phyloP scores from a whole-genome alignment of 345 rosid genomes.

The Geranium rotundifolium region DNA sequence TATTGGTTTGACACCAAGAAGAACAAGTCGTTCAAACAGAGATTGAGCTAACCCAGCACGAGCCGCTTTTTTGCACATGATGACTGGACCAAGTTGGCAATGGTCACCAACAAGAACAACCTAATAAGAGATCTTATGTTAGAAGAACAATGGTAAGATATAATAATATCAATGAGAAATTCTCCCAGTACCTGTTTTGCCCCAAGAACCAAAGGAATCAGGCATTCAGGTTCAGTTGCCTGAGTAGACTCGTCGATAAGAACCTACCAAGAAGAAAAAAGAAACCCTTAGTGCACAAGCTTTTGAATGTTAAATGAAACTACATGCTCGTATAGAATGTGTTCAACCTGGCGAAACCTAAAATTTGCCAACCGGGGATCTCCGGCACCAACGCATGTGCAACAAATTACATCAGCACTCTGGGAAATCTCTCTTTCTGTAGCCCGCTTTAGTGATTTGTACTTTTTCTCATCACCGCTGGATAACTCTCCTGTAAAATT shows the following conservation, averaged over 20 bases:
- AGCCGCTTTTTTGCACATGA: slow-evolving; percentile 99
- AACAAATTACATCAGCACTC: slow-evolving; percentile 99
- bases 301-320: slow-evolving; percentile 3
- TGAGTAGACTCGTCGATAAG: slow-evolving; percentile 99
- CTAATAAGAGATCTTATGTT: slow-evolving; percentile 24
- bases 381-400: slow-evolving; percentile 99
- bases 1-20: slow-evolving; percentile 95
- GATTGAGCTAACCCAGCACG: slow-evolving; percentile 99
- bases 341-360: slow-evolving; percentile 91
- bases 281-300: slow-evolving; percentile 6
- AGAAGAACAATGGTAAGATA: slow-evolving; percentile 5
- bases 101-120: slow-evolving; percentile 98
- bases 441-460: slow-evolving; percentile 90
- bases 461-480: slow-evolving; percentile 97
- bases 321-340: slow-evolving; percentile 1
- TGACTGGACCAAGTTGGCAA: slow-evolving; percentile 99
- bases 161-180: background rate
- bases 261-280: slow-evolving; percentile 38
- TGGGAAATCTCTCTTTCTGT: slow-evolving; percentile 97
- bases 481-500: slow-evolving; percentile 73
- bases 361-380: slow-evolving; percentile 95
- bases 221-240: slow-evolving; percentile 97
- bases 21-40: slow-evolving; percentile 90
- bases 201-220: slow-evolving; percentile 97
- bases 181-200: slow-evolving; percentile 65